Base-by-base conservation (phyloP, 2,329 filamentous ascomycete species). In the Lasiodiplodia sp. region DNA sequence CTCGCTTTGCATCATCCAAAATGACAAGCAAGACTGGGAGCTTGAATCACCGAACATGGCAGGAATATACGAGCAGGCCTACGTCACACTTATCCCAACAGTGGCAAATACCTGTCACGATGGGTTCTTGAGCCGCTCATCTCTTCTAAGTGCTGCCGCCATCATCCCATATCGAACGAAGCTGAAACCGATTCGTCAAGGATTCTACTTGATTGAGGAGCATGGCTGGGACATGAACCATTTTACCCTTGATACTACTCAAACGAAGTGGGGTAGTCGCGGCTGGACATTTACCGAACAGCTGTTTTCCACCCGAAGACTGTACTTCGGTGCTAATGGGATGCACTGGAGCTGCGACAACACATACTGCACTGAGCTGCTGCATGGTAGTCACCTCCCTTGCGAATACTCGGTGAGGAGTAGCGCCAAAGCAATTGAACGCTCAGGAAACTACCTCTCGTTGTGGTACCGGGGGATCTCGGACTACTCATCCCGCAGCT, bases 1-100 rank as follows among this genome's bases (percentile, higher is more conserved):
- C 31, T 68, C 70, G 18, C 64, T 72, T 10, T 72, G 70, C 53
- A 72, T 72, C n/a, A 34, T 71, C 38, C 69, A 72, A 63, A 58
- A 67, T 21, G 56, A 65, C n/a, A n/a, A 37, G 18, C 28, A 40
- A 4, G 68, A 72, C 21, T 66, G 67, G 58, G 37, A 63, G 25
- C 21, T 34, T 8, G 53, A 69, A 38, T 66, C 63, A 1, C 34
- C 44, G 10, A 49, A 52, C 5, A 62, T 67, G 53, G 68, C 62
- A 8, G 12, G 25, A 11, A 56, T 69, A n/a, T 72, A 72, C 37
- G 18, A 62, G 11, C 28, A 68, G 7, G 70, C 69, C 11, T 40
- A 69, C 38, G 49, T 69, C 25, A 51, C 56, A 8, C 68, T 70
- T 12, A 63, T 63, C 10, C 40, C 58, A 49, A 23, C 58, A 14